Evolutionary conservation across 164 flowering plant species (phyloP).

Genomic region (Hamamelis virginiana): DNA sequence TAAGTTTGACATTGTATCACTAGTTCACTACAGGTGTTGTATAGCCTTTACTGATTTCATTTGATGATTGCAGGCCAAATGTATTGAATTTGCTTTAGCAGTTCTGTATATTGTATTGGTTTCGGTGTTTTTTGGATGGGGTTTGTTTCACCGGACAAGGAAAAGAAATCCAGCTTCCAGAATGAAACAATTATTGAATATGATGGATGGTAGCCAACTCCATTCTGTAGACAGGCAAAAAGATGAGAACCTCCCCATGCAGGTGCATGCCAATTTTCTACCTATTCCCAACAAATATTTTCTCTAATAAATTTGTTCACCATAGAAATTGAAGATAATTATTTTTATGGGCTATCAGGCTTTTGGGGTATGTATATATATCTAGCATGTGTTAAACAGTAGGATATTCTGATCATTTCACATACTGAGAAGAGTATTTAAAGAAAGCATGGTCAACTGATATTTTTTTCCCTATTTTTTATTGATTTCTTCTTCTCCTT

Average conservation of each 20-base stretch:
- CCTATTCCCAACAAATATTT: neutral
- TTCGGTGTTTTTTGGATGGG: conserved; percentile 77
- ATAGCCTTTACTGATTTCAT: conserved; percentile 9
- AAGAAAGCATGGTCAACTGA: neutral
- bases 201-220: conserved; percentile 35
- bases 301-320: neutral
- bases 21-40: neutral
- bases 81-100: conserved; percentile 72
- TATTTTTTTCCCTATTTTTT: too few relatives aligned
- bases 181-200: conserved; percentile 51
- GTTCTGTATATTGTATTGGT: conserved; percentile 66
- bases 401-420: neutral
- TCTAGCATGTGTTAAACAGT: neutral
- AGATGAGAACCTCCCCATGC: conserved; percentile 52
- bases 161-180: conserved; percentile 38
- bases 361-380: neutral
- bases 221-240: conserved; percentile 45
- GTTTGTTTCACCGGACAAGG: conserved; percentile 50
- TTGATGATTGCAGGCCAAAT: conserved; percentile 71
- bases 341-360: neutral
- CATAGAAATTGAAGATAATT: too few relatives aligned
- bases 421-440: neutral
- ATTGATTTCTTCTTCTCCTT: too few relatives aligned
- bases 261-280: conserved; percentile 40
- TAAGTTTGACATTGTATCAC: neutral